These are phyloP conservation scores for Debaryomyces udenii DNA, from an alignment of 1,139 yeast species.

Conservation along the genomic window DNA sequence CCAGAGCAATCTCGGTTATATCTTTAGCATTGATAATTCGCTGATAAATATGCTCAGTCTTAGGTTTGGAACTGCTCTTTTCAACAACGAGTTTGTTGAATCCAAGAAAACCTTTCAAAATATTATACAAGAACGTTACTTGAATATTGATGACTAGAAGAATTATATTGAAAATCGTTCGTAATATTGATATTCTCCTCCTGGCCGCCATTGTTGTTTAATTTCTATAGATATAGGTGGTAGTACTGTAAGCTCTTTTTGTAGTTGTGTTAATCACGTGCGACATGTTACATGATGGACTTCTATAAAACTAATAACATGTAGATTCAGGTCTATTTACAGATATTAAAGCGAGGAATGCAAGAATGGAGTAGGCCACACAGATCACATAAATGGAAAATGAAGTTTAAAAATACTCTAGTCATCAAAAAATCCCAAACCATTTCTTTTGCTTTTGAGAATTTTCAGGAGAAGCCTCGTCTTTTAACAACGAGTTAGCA, in stretches of 20 bases:
- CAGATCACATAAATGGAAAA: too few relatives aligned
- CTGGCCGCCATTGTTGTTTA: not conserved
- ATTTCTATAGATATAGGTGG: too few relatives aligned
- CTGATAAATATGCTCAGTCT: constrained; percentile 4
- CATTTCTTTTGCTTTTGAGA: constrained; percentile 31
- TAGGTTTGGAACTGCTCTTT: not conserved
- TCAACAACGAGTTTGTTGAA: not conserved
- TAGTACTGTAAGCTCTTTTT: too few relatives aligned
- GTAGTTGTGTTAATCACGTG: too few relatives aligned
- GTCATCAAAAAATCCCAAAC: constrained; percentile 41
- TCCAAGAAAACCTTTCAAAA: constrained; percentile 1
- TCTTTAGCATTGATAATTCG: constrained; percentile 41
- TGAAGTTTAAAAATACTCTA: too few relatives aligned
- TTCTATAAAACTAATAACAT: too few relatives aligned
- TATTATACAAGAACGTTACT: constrained; percentile 1
- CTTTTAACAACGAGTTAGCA: constrained; percentile 39
- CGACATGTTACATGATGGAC: not conserved
- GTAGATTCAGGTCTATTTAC: not conserved
- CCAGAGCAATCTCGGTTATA: constrained; percentile 64
- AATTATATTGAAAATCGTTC: constrained; percentile 4
- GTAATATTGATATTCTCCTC: constrained; percentile 4
- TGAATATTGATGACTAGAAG: constrained; percentile 2
- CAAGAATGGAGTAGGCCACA: not conserved
- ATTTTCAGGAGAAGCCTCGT: constrained; percentile 12
- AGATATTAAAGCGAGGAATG: not conserved